Base-by-base conservation (phyloP, 352 stramenopile species). In the Pythium utonaiense region DNA sequence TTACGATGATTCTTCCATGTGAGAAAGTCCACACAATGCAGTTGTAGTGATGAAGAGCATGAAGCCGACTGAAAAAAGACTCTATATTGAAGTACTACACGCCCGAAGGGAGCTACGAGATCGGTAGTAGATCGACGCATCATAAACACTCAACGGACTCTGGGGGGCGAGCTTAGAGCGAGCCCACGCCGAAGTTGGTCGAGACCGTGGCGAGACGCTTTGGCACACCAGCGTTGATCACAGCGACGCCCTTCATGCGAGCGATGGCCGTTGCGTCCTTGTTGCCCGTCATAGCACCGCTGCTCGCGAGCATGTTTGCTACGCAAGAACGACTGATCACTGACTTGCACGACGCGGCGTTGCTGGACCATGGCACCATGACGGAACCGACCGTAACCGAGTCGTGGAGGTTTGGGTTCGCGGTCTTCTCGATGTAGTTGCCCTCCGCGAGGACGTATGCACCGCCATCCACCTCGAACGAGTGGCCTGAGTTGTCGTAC, bases 341-440 rank as follows among this genome's bases (percentile, higher is more conserved):
- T 9, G 52, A 61, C 28, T 54, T 52, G 58, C 71, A 75, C 21
- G 53, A 47, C 17, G 42, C 50, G 45, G 58, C 41, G 40, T 61
- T 69, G 16, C 17, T 51, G 2, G 33, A 17, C 21, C 27, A 48
- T 1, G 55, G 54, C 24, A 64, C 58, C 25, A 73, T 57, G 30
- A 73, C 33, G 4, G 36, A n/a, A 13, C 66, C 66, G 12, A 19
- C 51, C 16, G 42, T 55, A 16, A 14, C 24, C 6, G 42, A 10
- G 16, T 44, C 57, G 6, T 34, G 28, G 1, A 64, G n/a, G 48
- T 59, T 65, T 1, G 74, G 67, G 16, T 63, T 25, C 24, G 49
- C 50, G 10, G 62, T 75, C 44, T 71, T 59, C 51, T 77, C 70
- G 52, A 80, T 77, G 69, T 71, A 80, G 58, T 82, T 83, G 12